Percentiles rank a stretch among this genome's conserved stretches.
Evolutionary conservation across 108 stramenopile species (phyloP).

Genomic region (Cyclotella distinguenda): DNA sequence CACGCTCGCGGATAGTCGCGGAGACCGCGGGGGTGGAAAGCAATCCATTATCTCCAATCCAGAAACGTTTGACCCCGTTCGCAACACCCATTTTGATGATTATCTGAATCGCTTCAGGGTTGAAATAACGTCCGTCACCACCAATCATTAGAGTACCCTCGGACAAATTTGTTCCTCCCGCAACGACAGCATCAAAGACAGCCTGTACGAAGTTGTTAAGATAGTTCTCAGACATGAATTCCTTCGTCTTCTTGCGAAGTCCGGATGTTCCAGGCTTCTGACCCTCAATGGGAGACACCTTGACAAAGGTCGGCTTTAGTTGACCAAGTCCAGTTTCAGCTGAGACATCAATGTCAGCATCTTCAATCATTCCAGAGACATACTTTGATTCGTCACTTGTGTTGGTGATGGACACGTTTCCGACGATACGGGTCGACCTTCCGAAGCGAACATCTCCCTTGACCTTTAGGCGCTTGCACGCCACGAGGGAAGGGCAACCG

Average conservation of each 20-base stretch:
- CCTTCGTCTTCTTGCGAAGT: constrained; percentile 98
- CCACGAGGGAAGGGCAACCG: constrained; percentile 92
- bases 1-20: constrained; percentile 94
- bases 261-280: constrained; percentile 99
- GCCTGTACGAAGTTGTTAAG: constrained; percentile 99
- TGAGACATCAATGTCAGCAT: constrained; percentile 88
- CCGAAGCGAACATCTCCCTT: constrained; percentile 89
- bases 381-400: constrained; percentile 88
- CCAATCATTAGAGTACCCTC: constrained; percentile 94
- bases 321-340: constrained; percentile 82
- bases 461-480: constrained; percentile 86
- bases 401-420: constrained; percentile 86
- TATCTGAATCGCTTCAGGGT: constrained; percentile 92
- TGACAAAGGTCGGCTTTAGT: constrained; percentile 74
- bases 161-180: constrained; percentile 80
- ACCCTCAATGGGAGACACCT: constrained; percentile 91
- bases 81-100: constrained; percentile 96
- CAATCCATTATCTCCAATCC: constrained; percentile 96
- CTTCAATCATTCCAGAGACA: constrained; percentile 79
- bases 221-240: constrained; percentile 93
- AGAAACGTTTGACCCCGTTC: constrained; percentile 94
- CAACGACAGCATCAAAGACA: constrained; percentile 91
- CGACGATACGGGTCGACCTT: constrained; percentile 85
- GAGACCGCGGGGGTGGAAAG: constrained; percentile 98
- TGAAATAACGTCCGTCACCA: constrained; percentile 99